Percentiles rank a stretch among this genome's conserved stretches.
These are phyloP conservation scores for Picochlorum sp. DNA, from an alignment of 139 green algal genomes.

Conservation along the genomic window DNA sequence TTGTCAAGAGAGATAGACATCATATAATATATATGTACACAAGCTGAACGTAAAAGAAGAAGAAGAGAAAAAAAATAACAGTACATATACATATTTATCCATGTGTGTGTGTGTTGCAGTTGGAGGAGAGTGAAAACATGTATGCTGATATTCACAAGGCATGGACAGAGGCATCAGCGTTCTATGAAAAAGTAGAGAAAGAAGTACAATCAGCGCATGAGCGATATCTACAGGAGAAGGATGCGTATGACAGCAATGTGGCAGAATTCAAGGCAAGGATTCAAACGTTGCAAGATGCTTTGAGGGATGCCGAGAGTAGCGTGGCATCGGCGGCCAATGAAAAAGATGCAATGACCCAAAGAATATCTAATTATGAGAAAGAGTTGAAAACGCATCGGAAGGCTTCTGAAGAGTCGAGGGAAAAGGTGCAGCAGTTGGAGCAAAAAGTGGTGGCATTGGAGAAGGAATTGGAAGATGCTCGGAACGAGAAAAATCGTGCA, in stretches of 20 bases:
- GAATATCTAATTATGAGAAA: not conserved
- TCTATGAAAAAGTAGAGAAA: slow-evolving; percentile 14
- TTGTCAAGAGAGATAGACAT: not conserved
- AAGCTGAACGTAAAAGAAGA: too few species aligned
- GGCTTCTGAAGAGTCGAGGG: not conserved
- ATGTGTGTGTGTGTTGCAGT: slow-evolving; percentile 9
- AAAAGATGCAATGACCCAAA: not conserved
- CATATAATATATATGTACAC: too few species aligned
- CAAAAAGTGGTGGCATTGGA: slow-evolving; percentile 6
- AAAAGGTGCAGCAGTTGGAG: not conserved
- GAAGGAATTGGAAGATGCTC: not conserved
- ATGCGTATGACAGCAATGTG: slow-evolving; percentile 1
- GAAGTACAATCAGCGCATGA: not conserved
- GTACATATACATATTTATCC: not conserved
- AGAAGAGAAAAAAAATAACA: not conserved
- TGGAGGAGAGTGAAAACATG: slow-evolving; percentile 16
- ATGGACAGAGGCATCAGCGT: slow-evolving; percentile 15
- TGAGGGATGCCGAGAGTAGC: not conserved
- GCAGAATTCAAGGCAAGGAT: slow-evolving; percentile 1
- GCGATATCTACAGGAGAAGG: slow-evolving; percentile 8
- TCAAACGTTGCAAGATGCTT: slow-evolving; percentile 1
- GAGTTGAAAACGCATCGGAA: slow-evolving; percentile 1
- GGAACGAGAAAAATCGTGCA: not conserved
- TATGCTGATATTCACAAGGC: slow-evolving; percentile 23
- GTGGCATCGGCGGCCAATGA: not conserved